Base-by-base conservation (phyloP, 1,284 basidiomycete genomes). In the Ustilago sp. region DNA sequence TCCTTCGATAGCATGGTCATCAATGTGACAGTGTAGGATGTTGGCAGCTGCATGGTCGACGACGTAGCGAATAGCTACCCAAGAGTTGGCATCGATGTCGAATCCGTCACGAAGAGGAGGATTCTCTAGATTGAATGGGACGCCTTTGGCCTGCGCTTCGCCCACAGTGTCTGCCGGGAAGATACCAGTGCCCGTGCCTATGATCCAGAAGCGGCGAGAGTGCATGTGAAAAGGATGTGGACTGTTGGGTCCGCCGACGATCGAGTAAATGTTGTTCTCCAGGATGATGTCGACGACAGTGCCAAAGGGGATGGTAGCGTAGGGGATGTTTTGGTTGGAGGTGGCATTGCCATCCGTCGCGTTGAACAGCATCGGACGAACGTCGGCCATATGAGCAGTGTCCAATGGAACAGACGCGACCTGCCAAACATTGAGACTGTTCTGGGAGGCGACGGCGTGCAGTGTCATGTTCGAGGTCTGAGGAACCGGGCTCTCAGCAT, bases 161-260 rank as follows among this genome's bases (percentile, higher is more conserved):
- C 60, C 63, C 2, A 79, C 77, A 3, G 63, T 68, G 35, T 79
- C 74, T 47, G 58, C 59, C 7, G 70, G 65, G 54, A 79, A 79
- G 1, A 66, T 57, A 0, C 77, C 77, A 8, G 64, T 38, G 3
- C 73, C 77, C 6, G 43, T 67, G 4, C 70, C 74, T 3, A 79
- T 76, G 62, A 79, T 61, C 77, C 77, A 79, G 70, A 79, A 79
- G 19, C 68, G 63, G 12, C 73, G 56, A 19, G 73, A 74, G 43
- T 79, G 77, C 59, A 79, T 75, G 52, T 79, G 77, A 67, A 79
- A 77, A 1, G 77, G 77, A 59, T 79, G 77, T 9, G 77, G 77
- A 43, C 70, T 74, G 63, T 79, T 79, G 19, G 74, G 70, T 1
- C 73, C 73, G 13, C 77, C 77, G 0, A 77, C 74, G 47, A 79